phyloP scores from a whole-genome alignment of 2,329 filamentous ascomycete genomes.

The Teratosphaeria viscida region DNA sequence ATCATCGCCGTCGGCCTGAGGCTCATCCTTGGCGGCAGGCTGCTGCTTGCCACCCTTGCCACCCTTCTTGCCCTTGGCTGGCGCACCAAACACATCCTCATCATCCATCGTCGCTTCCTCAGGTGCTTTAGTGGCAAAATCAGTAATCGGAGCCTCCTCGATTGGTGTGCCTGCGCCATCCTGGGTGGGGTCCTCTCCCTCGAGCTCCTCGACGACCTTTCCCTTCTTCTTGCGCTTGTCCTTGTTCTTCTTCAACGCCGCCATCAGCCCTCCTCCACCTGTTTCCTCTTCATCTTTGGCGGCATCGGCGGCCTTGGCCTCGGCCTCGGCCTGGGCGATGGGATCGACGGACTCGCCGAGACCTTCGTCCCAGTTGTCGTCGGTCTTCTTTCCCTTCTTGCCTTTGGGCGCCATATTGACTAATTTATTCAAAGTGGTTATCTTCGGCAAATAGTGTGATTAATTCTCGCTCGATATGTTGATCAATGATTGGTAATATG shows the following conservation, averaged over 20 bases:
- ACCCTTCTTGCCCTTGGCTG: constrained; percentile 58
- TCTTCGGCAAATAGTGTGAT: neutral
- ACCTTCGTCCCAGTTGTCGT: constrained; percentile 92
- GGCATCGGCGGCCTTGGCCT: constrained; percentile 36
- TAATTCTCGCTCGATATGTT: constrained; percentile 2
- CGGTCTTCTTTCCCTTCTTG: constrained; percentile 76
- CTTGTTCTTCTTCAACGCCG: constrained; percentile 44
- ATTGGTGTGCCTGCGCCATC: constrained; percentile 32
- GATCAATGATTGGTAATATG: neutral
- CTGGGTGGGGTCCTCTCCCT: constrained; percentile 50
- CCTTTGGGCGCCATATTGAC: constrained; percentile 77
- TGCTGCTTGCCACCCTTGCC: constrained; percentile 40
- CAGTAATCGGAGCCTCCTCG: constrained; percentile 23
- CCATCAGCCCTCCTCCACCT: constrained; percentile 40
- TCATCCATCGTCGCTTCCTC: constrained; percentile 59
- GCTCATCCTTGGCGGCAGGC: constrained; percentile 39
- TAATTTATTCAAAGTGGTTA: neutral
- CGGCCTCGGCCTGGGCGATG: constrained; percentile 39
- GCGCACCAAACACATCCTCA: constrained; percentile 73
- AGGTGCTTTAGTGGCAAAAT: constrained; percentile 58
- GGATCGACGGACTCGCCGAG: constrained; percentile 68
- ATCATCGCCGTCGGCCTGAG: constrained; percentile 39
- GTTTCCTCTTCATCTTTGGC: constrained; percentile 42
- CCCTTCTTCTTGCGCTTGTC: constrained; percentile 86
- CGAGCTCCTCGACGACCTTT: constrained; percentile 53